Evolutionary conservation across 805 yeast genomes (phyloP).

Genomic region (Yarrowia sp.): DNA sequence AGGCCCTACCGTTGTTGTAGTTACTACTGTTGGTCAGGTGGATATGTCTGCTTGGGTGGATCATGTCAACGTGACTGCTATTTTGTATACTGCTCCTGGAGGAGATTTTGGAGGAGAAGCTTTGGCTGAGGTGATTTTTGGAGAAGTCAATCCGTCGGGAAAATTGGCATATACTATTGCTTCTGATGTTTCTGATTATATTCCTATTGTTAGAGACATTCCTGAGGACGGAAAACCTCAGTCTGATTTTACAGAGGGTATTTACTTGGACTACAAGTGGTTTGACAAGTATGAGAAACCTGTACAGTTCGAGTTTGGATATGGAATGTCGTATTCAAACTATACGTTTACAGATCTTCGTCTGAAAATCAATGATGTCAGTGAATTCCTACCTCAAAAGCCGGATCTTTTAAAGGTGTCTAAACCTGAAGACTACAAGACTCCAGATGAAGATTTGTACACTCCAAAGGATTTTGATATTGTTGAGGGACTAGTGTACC

Average conservation of each 20-base stretch:
- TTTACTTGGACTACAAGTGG: constrained; percentile 55
- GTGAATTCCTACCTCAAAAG: constrained; percentile 47
- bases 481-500: constrained; percentile 55
- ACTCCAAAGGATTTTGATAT: constrained; percentile 52
- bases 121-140: constrained; percentile 58
- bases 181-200: constrained; percentile 48
- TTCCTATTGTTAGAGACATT: constrained; percentile 45
- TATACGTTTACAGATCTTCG: constrained; percentile 41
- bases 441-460: constrained; percentile 45
- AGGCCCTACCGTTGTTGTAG: constrained; percentile 56
- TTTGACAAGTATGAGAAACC: constrained; percentile 55
- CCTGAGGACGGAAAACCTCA: constrained; percentile 42
- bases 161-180: constrained; percentile 63
- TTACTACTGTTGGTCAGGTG: constrained; percentile 61
- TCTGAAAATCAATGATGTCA: constrained; percentile 44
- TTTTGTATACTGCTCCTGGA: constrained; percentile 53
- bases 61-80: constrained; percentile 57
- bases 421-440: not conserved
- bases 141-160: constrained; percentile 61
- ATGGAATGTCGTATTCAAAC: constrained; percentile 55
- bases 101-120: constrained; percentile 58
- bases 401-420: not conserved
- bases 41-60: constrained; percentile 56
- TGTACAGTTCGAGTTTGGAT: constrained; percentile 62
- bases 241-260: constrained; percentile 42